Evolutionary conservation across 2,329 filamentous ascomycete species (phyloP).

Genomic region (Ceratocystis smalleyi): DNA sequence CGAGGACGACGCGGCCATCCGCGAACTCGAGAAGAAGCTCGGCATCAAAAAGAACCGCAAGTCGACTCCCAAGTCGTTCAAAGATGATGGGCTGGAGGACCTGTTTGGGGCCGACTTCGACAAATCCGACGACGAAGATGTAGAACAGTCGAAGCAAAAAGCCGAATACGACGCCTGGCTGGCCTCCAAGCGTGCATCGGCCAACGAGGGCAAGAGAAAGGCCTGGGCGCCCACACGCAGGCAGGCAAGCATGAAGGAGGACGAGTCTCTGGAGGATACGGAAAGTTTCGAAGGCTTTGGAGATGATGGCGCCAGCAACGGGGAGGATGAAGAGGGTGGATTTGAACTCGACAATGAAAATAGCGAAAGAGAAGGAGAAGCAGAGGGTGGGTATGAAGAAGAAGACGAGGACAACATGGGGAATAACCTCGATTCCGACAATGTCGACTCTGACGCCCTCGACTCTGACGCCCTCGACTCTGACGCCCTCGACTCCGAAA

Average conservation of each 20-base stretch:
- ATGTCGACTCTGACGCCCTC: too few relatives aligned
- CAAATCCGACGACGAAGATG: conserved; percentile 32
- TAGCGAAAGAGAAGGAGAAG: not conserved
- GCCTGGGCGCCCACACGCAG: not conserved
- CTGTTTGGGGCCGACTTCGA: conserved; percentile 55
- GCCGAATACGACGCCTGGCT: conserved; percentile 45
- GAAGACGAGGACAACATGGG: conserved; percentile 16
- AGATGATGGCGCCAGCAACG: not conserved
- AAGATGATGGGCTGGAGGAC: conserved; percentile 69
- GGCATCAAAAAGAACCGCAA: conserved; percentile 66
- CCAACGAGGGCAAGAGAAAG: not conserved
- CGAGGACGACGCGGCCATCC: conserved; percentile 78
- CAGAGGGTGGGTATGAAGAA: not conserved
- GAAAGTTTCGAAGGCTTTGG: conserved; percentile 5
- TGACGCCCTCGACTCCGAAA: conserved; percentile 16
- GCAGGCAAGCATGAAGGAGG: not conserved
- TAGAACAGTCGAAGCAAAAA: conserved; percentile 47
- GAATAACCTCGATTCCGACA: too few relatives aligned
- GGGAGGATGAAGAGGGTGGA: not conserved
- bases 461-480: conserved; percentile 16
- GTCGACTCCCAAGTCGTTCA: conserved; percentile 53
- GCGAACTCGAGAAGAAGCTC: conserved; percentile 70
- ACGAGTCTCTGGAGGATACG: not conserved
- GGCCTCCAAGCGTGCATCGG: conserved; percentile 21
- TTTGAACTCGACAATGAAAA: not conserved